These are phyloP conservation scores for Xylariaceae sp. DNA, from an alignment of 2,329 filamentous ascomycete genomes.

Conservation along the genomic window DNA sequence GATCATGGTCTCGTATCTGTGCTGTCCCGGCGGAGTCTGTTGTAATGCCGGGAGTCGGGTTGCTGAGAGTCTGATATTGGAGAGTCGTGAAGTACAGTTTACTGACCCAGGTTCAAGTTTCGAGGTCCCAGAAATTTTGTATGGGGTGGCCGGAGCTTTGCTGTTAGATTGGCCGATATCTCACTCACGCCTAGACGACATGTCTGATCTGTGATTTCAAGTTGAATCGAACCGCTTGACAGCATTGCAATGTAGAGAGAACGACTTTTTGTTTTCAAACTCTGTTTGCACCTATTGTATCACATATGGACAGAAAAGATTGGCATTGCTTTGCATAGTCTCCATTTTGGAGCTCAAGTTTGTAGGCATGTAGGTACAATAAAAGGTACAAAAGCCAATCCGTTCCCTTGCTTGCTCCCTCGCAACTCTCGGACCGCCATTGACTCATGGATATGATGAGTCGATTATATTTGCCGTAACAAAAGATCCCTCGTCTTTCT, in stretches of 20 bases:
- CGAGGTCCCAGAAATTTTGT: constrained; percentile 31
- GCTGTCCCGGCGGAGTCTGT: neutral
- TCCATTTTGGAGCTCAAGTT: no score
- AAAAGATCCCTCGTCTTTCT: neutral
- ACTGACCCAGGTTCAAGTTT: constrained; percentile 4
- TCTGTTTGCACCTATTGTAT: no score
- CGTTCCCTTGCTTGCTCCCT: constrained; percentile 1
- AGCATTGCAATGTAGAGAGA: no score
- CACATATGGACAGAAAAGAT: no score
- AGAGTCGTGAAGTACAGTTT: neutral
- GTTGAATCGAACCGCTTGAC: neutral
- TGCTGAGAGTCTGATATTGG: constrained; percentile 1
- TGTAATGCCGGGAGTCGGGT: neutral
- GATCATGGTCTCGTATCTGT: constrained; percentile 32
- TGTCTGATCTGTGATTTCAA: neutral
- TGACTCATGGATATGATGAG: no score
- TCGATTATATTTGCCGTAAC: no score
- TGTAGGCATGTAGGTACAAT: constrained; percentile 9
- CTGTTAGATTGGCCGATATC: constrained; percentile 21
- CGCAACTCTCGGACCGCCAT: neutral
- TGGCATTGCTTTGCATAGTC: no score
- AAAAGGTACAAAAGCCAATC: constrained; percentile 1
- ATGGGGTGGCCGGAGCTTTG: constrained; percentile 26
- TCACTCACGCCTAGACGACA: neutral
- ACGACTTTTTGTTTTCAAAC: no score